phyloP scores from a whole-genome alignment of 345 rosid genomes.

The Populus davidiana region DNA sequence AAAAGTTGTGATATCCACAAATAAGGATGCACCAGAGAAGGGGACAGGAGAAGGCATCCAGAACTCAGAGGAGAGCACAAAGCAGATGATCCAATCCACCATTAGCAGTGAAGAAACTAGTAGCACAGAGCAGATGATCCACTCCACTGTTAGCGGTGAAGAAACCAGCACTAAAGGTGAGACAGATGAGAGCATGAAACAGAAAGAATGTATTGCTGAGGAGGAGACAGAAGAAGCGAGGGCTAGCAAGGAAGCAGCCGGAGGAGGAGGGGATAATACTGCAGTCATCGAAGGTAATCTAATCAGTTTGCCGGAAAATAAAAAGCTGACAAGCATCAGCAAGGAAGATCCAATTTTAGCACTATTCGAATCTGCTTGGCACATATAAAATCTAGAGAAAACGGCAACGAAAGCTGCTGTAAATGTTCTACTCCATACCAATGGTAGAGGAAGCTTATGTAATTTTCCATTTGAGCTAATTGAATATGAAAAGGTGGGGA shows the following conservation, averaged over 20 bases:
- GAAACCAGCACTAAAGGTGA: background rate
- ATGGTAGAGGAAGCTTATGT: background rate
- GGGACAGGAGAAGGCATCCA: slow-evolving; percentile 23
- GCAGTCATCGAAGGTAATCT: background rate
- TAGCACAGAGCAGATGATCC: background rate
- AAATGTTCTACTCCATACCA: slow-evolving; percentile 21
- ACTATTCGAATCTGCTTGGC: slow-evolving; percentile 55
- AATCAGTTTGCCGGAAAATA: background rate
- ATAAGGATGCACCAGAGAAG: slow-evolving; percentile 54
- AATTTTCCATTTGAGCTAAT: background rate
- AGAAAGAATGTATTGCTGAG: slow-evolving; percentile 1
- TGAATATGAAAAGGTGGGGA: background rate
- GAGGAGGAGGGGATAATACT: background rate
- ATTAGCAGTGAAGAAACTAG: background rate
- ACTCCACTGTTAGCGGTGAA: background rate
- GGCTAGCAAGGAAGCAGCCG: background rate
- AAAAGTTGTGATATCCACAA: slow-evolving; percentile 21
- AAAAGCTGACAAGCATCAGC: slow-evolving; percentile 14
- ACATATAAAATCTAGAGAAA: slow-evolving; percentile 32
- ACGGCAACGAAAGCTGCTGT: slow-evolving; percentile 13
- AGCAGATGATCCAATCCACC: background rate
- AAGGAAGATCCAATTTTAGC: slow-evolving; percentile 43
- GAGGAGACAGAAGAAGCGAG: background rate
- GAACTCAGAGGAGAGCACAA: background rate
- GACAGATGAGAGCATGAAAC: background rate